These are phyloP conservation scores for Botrytis pseudocinerea DNA, from an alignment of 2,329 filamentous ascomycete genomes.

Conservation along the genomic window DNA sequence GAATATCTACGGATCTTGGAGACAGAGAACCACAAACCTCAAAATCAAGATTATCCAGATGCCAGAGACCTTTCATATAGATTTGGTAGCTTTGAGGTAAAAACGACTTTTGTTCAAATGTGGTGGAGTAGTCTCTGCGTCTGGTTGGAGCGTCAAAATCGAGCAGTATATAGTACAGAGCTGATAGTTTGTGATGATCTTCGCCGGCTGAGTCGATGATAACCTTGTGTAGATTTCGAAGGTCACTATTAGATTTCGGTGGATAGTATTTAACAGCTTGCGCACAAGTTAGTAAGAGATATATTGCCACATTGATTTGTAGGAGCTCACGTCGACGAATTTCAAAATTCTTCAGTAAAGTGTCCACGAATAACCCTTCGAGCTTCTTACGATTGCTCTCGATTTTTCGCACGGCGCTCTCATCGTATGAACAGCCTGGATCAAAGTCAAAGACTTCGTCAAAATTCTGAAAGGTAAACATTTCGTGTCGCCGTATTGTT, in stretches of 20 bases:
- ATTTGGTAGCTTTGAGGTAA: conserved; percentile 76
- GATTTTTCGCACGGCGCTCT: conserved; percentile 61
- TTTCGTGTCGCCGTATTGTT: conserved; percentile 37
- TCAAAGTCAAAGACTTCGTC: conserved; percentile 66
- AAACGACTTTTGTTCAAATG: conserved; percentile 62
- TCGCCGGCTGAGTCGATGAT: conserved; percentile 66
- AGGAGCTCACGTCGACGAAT: conserved; percentile 63
- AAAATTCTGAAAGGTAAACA: conserved; percentile 67
- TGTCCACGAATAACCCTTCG: conserved; percentile 78
- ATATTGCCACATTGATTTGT: conserved; percentile 12
- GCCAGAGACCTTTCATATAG: conserved; percentile 81
- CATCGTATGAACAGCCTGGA: conserved; percentile 61
- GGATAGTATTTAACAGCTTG: conserved; percentile 68
- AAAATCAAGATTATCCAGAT: conserved; percentile 72
- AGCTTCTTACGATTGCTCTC: conserved; percentile 65
- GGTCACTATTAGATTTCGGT: conserved; percentile 65
- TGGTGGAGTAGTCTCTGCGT: conserved; percentile 49
- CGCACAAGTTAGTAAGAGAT: conserved; percentile 21
- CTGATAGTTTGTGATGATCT: conserved; percentile 75
- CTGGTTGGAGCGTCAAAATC: conserved; percentile 58
- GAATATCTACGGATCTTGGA: background rate
- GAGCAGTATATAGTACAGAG: conserved; percentile 81
- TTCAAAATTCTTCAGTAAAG: conserved; percentile 68
- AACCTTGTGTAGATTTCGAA: conserved; percentile 68
- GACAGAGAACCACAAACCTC: conserved; percentile 47